Evolutionary conservation across 768 basidiomycete species (phyloP).

Genomic region (Daedaleopsis nitida): DNA sequence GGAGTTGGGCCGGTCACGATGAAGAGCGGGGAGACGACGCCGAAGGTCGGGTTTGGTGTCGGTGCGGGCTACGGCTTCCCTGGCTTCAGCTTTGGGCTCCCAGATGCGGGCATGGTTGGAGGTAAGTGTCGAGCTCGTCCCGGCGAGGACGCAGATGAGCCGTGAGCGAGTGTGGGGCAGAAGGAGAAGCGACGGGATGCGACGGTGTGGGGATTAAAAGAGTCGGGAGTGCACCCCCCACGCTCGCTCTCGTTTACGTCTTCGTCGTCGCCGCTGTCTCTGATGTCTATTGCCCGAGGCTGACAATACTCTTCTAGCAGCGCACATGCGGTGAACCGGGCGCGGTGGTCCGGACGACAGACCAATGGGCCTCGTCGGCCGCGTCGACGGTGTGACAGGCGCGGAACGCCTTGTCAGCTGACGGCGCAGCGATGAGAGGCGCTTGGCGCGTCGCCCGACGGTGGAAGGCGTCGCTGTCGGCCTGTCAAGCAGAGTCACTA

Average conservation of each 20-base stretch:
- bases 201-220: no score
- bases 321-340: conserved; percentile 17
- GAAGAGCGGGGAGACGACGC: conserved; percentile 15
- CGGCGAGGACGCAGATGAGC: not conserved
- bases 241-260: conserved; percentile 8
- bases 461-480: not conserved
- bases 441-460: not conserved
- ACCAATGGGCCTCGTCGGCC: not conserved
- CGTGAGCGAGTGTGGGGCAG: not conserved
- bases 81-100: conserved; percentile 26
- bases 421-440: not conserved
- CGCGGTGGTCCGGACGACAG: not conserved
- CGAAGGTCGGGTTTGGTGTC: conserved; percentile 19
- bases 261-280: not conserved
- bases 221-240: no score
- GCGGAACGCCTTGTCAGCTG: not conserved
- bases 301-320: conserved; percentile 9
- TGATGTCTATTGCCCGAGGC: conserved; percentile 2
- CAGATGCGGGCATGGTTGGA: conserved; percentile 30
- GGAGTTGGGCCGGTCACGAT: conserved; percentile 4
- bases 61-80: conserved; percentile 29
- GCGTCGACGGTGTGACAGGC: not conserved
- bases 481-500: no score
- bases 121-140: conserved; percentile 21
- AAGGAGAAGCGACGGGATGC: not conserved